Percentiles rank a stretch among this genome's conserved stretches.
Evolutionary conservation across 768 basidiomycete genomes (phyloP).

Genomic region (Leccinum imitatum): DNA sequence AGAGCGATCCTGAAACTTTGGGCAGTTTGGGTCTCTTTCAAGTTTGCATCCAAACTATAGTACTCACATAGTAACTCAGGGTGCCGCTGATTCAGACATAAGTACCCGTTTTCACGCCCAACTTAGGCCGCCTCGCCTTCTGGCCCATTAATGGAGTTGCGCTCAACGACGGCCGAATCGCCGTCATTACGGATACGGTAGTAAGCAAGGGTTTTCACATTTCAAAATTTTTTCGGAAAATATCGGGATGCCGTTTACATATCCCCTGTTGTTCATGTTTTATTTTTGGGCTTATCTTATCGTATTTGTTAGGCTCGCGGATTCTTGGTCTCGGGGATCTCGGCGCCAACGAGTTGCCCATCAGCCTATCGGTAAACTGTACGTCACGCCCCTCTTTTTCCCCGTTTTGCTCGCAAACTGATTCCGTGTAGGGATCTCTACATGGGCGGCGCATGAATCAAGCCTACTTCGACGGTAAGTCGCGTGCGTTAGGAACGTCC

Average conservation of each 20-base stretch:
- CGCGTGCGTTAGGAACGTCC: neutral
- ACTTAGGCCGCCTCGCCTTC: no score
- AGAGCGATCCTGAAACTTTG: no score
- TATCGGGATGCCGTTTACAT: neutral
- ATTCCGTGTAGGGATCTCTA: conserved; percentile 52
- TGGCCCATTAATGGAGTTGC: no score
- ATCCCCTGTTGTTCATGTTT: neutral
- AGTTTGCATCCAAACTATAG: no score
- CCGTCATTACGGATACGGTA: no score
- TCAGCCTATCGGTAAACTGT: conserved; percentile 72
- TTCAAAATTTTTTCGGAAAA: neutral
- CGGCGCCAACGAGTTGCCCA: conserved; percentile 43
- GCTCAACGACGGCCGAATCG: no score
- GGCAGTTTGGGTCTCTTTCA: no score
- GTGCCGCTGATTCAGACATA: no score
- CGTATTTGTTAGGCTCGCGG: conserved; percentile 45
- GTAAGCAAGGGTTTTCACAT: neutral
- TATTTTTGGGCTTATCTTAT: neutral
- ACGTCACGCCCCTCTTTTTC: conserved; percentile 20
- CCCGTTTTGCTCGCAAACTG: neutral
- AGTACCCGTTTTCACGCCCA: no score
- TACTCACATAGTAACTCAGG: no score
- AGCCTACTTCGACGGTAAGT: conserved; percentile 45
- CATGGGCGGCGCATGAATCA: conserved; percentile 68
- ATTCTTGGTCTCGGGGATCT: conserved; percentile 67